These are phyloP conservation scores for Aureobasidium pullulans DNA, from an alignment of 2,329 filamentous ascomycete species.

Conservation along the genomic window DNA sequence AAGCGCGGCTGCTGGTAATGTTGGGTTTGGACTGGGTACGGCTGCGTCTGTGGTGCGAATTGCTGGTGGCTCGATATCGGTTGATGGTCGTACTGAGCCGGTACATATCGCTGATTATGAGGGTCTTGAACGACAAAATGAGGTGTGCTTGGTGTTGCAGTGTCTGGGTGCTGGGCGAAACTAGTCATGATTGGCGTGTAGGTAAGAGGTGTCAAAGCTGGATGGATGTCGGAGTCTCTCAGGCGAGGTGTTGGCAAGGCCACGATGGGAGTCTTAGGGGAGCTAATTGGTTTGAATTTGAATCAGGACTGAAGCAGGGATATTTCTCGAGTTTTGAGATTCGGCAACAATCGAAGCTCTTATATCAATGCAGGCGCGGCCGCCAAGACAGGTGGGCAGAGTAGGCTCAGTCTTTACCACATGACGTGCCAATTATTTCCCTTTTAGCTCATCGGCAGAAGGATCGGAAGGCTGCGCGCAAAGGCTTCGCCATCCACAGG, in stretches of 20 bases:
- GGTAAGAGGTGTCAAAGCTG: not conserved
- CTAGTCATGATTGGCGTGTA: not conserved
- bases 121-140: not conserved
- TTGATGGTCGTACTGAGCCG: not conserved
- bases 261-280: not conserved
- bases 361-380: not conserved
- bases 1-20: not conserved
- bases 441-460: not conserved
- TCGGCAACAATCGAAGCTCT: not conserved
- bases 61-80: not conserved
- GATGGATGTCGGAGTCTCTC: not conserved
- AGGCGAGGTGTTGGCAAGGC: not conserved
- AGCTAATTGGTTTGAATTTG: not conserved
- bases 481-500: conserved; percentile 1
- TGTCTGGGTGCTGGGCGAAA: not conserved
- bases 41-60: not conserved
- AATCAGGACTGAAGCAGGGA: not conserved
- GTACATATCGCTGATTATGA: not conserved
- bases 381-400: not conserved
- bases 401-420: not conserved
- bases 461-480: not conserved
- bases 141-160: not conserved
- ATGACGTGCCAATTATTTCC: not conserved
- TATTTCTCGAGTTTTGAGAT: not conserved
- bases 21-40: not conserved